phyloP scores from a whole-genome alignment of 2,329 filamentous ascomycete species.

The Trichocomaceae sp. region DNA sequence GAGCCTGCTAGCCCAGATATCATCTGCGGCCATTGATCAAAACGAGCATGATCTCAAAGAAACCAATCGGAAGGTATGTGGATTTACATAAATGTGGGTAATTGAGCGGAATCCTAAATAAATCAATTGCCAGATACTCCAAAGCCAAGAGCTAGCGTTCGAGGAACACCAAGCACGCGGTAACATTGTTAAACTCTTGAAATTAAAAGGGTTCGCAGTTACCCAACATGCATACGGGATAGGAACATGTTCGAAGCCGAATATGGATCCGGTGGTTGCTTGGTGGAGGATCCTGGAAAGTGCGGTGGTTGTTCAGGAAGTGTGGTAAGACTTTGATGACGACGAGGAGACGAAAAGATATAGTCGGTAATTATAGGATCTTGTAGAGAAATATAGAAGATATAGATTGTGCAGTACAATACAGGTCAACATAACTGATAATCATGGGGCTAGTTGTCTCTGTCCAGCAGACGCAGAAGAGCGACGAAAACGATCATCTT shows the following conservation, averaged over 20 bases:
- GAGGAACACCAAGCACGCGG: conserved; percentile 16
- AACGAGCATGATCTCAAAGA: background rate
- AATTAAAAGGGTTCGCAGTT: conserved; percentile 9
- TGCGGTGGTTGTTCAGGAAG: background rate
- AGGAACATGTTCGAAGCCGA: conserved; percentile 5
- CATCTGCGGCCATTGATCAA: background rate
- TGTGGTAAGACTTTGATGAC: background rate
- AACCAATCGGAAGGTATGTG: background rate
- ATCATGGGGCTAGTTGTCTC: background rate
- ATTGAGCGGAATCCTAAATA: background rate
- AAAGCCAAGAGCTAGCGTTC: conserved; percentile 16
- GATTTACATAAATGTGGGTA: background rate
- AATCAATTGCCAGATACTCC: conserved; percentile 10
- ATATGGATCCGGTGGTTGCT: conserved; percentile 8
- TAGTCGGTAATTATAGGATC: background rate
- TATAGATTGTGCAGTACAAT: too few relatives aligned
- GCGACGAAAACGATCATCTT: background rate
- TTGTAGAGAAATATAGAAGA: background rate
- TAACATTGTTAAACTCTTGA: conserved; percentile 13
- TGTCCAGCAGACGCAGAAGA: background rate
- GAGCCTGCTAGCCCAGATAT: background rate
- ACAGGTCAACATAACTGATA: background rate
- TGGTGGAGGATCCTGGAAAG: background rate
- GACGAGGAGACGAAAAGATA: background rate
- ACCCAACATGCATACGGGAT: conserved; percentile 14